Evolutionary conservation across 495 filamentous ascomycete species (phyloP).

Genomic region (Hyphodiscus hymeniophilus): DNA sequence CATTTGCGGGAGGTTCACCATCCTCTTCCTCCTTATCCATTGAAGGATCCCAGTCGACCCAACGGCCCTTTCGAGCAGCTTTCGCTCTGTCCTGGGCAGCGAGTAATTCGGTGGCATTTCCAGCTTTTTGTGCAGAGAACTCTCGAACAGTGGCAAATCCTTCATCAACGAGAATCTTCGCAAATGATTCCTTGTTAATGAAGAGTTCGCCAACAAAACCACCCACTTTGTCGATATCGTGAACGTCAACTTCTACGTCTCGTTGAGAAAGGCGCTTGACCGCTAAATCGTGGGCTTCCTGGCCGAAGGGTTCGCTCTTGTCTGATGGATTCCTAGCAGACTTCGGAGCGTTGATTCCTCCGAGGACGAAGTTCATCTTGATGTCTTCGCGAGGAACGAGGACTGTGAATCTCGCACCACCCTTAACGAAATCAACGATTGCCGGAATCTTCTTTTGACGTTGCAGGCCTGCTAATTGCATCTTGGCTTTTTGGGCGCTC

Average conservation of each 20-base stretch:
- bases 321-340: slow-evolving; percentile 76
- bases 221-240: slow-evolving; percentile 90
- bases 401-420: slow-evolving; percentile 87
- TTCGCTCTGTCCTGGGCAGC: slow-evolving; percentile 86
- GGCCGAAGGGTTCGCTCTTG: slow-evolving; percentile 84
- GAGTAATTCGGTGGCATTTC: slow-evolving; percentile 76
- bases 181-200: slow-evolving; percentile 92
- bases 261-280: slow-evolving; percentile 84
- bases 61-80: slow-evolving; percentile 75
- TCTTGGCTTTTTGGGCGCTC: slow-evolving; percentile 87
- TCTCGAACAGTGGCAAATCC: slow-evolving; percentile 84
- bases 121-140: slow-evolving; percentile 93
- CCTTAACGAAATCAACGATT: slow-evolving; percentile 95
- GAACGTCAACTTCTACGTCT: slow-evolving; percentile 93
- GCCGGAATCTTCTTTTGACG: slow-evolving; percentile 90
- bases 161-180: slow-evolving; percentile 88
- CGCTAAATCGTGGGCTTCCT: slow-evolving; percentile 87
- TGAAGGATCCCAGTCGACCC: slow-evolving; percentile 89
- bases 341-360: slow-evolving; percentile 85
- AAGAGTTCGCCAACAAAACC: slow-evolving; percentile 96
- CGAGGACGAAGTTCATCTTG: slow-evolving; percentile 92
- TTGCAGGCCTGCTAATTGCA: slow-evolving; percentile 75
- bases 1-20: slow-evolving; percentile 37
- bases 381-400: slow-evolving; percentile 87
- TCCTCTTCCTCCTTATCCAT: slow-evolving; percentile 54